phyloP scores from a whole-genome alignment of 2,329 filamentous ascomycete genomes.

The Fusarium xyrophilum region DNA sequence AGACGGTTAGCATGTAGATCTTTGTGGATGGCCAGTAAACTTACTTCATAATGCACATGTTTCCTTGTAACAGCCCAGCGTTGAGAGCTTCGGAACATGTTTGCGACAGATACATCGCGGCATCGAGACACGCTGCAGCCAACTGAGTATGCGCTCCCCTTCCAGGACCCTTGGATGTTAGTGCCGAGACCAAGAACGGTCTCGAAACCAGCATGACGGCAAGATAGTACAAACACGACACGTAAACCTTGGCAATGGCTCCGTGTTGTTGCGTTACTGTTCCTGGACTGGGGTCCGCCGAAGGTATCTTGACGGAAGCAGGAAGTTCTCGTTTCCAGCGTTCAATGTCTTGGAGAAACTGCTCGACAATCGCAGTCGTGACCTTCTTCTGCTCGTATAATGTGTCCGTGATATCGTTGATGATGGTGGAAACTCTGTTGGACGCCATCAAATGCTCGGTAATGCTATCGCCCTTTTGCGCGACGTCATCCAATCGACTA shows the following conservation, averaged over 20 bases:
- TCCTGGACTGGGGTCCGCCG: constrained; percentile 5
- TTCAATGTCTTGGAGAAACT: constrained; percentile 51
- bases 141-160: constrained; percentile 47
- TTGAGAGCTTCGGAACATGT: constrained; percentile 58
- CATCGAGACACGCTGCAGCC: constrained; percentile 61
- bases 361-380: constrained; percentile 47
- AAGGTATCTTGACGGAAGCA: constrained; percentile 36
- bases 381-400: constrained; percentile 51
- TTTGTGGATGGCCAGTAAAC: background rate
- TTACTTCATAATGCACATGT: constrained; percentile 67
- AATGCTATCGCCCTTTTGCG: constrained; percentile 26
- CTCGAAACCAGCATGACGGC: constrained; percentile 64
- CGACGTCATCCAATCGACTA: constrained; percentile 19
- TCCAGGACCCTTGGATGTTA: constrained; percentile 48
- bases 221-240: constrained; percentile 66
- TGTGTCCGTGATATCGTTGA: constrained; percentile 53
- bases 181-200: constrained; percentile 60
- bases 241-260: constrained; percentile 58
- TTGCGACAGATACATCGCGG: constrained; percentile 62
- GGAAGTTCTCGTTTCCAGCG: constrained; percentile 56
- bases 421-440: constrained; percentile 52
- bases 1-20: background rate
- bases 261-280: constrained; percentile 37
- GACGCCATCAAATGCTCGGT: constrained; percentile 49
- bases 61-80: constrained; percentile 54